Evolutionary conservation across 1,284 basidiomycete species (phyloP).

Genomic region (Hypsizygus ulmarius): DNA sequence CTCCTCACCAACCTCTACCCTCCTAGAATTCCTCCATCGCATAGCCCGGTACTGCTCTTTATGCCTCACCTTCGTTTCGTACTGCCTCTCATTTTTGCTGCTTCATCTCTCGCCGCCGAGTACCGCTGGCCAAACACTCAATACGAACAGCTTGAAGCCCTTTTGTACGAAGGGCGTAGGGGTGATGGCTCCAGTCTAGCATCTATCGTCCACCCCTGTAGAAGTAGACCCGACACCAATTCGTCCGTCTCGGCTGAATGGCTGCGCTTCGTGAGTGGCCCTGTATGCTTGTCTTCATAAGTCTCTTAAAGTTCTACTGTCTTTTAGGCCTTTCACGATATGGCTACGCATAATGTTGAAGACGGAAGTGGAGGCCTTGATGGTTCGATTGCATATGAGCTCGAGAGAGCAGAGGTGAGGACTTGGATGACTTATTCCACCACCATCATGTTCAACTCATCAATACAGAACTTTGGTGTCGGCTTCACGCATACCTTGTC

Average conservation of each 20-base stretch:
- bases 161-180: conserved; percentile 40
- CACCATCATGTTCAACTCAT: neutral
- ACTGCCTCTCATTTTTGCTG: conserved; percentile 15
- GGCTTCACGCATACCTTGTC: conserved; percentile 30
- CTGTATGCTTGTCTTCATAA: neutral
- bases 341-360: conserved; percentile 25
- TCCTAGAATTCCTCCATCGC: neutral
- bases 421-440: neutral
- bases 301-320: neutral
- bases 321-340: conserved; percentile 29
- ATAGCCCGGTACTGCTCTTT: conserved; percentile 2
- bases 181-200: conserved; percentile 41
- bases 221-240: conserved; percentile 34
- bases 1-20: too few relatives aligned
- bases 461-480: conserved; percentile 24
- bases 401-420: conserved; percentile 24
- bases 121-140: conserved; percentile 43
- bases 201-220: conserved; percentile 40
- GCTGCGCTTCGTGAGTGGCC: conserved; percentile 38
- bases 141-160: conserved; percentile 41
- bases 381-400: conserved; percentile 32
- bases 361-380: conserved; percentile 32
- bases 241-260: conserved; percentile 43
- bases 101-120: conserved; percentile 25
- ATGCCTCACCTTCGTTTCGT: conserved; percentile 21